Conservation (phyloP, 768 basidiomycete species). For the Fibroporia radiculosa region DNA sequence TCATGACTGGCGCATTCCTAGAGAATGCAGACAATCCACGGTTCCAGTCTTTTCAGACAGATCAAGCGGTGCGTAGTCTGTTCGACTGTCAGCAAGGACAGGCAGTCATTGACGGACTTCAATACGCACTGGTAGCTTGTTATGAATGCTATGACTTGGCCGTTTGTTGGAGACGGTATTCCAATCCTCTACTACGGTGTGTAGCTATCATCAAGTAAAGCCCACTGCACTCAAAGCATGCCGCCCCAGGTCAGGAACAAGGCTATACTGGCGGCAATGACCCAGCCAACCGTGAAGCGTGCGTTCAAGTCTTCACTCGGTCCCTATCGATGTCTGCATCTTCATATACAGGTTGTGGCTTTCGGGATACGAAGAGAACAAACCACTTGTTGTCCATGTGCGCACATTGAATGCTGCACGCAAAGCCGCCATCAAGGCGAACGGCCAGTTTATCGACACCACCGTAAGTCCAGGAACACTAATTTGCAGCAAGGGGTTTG, state of each 20-base stretch:
- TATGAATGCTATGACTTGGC: constrained; percentile 42
- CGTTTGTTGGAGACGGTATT: constrained; percentile 43
- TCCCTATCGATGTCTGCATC: neutral
- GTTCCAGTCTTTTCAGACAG: constrained; percentile 34
- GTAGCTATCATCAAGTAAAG: neutral
- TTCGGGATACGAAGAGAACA: constrained; percentile 42
- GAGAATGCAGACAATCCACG: constrained; percentile 52
- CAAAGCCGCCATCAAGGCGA: constrained; percentile 39
- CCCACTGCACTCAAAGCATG: neutral
- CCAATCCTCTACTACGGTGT: constrained; percentile 44
- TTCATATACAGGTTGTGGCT: constrained; percentile 45
- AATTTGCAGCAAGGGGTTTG: constrained; percentile 31
- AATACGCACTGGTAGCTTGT: constrained; percentile 22
- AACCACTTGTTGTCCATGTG: constrained; percentile 40
- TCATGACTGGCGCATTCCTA: constrained; percentile 39
- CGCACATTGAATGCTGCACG: constrained; percentile 44
- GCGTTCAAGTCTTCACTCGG: constrained; percentile 6
- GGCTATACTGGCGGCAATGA: constrained; percentile 36
- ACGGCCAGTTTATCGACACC: constrained; percentile 36
- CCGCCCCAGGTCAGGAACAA: constrained; percentile 37
- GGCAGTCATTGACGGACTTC: neutral
- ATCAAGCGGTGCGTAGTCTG: constrained; percentile 30
- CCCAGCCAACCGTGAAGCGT: constrained; percentile 48
- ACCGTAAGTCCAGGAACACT: constrained; percentile 26
- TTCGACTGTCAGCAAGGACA: neutral